A percentile compares a stretch with the other conserved stretches of the same genome.
Evolutionary conservation across 2,329 filamentous ascomycete species (phyloP).

Genomic region (Xylogone sp.): DNA sequence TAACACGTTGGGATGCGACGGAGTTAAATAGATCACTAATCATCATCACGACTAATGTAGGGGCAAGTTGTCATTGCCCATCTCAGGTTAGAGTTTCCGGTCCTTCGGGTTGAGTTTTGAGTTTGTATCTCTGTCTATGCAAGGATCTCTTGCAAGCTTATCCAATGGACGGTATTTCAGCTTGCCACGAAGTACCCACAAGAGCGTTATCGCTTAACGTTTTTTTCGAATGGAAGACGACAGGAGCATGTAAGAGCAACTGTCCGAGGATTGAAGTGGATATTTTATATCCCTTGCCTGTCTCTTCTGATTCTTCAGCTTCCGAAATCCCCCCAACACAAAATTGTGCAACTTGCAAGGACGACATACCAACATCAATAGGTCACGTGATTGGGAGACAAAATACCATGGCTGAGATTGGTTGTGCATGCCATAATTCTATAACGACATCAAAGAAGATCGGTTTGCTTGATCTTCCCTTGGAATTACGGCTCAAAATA

Average conservation of each 20-base stretch:
- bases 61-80: not conserved
- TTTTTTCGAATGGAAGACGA: conserved; percentile 10
- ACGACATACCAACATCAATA: not conserved
- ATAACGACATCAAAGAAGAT: not conserved
- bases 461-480: conserved; percentile 20
- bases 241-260: conserved; percentile 14
- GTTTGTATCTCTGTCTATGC: not conserved
- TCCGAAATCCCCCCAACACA: not conserved
- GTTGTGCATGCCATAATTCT: conserved; percentile 6
- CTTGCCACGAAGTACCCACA: not conserved
- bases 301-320: not conserved
- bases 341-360: not conserved
- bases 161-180: not conserved
- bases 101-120: not conserved
- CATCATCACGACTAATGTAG: not conserved
- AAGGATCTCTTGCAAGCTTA: not conserved
- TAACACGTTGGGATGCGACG: no score
- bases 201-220: conserved; percentile 15
- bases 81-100: not conserved
- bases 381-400: not conserved
- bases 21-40: not conserved
- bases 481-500: conserved; percentile 25
- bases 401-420: not conserved
- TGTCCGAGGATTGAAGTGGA: conserved; percentile 17
- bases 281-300: conserved; percentile 10